Base-by-base conservation (phyloP, 2,329 filamentous ascomycete species). In the Verticillium isaacii region DNA sequence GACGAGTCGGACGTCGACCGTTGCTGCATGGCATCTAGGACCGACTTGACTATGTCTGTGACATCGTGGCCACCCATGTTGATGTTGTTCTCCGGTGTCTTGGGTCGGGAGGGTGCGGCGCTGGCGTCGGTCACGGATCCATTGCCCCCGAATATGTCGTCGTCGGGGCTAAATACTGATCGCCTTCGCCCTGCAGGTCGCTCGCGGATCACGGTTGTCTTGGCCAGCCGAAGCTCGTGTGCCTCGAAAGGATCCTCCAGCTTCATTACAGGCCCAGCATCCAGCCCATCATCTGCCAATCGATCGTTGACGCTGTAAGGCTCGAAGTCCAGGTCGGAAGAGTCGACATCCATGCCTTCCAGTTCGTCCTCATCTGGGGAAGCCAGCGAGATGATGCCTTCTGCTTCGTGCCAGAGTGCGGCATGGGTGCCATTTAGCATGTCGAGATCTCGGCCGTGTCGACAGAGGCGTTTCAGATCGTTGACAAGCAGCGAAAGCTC, bases 321-420 rank as follows among this genome's bases (percentile, higher is more conserved):
- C 65, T 80, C 75, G n/a, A 77, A 73, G 36, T 80, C 77, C 23
- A 75, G 69, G 1, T 76, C 75, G 15, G 73, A 74, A 7, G 72
- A 71, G 32, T 76, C 74, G 6, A 74, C 73, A 14, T 75, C 72
- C 45, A 70, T 66, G 17, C 73, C 73, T 14, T 79, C 77, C 6
- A 76, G 68, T 57, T 84, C 79, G 57, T 89, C 86, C 41, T 86
- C 84, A 64, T 89, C 87, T 1, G 87, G 87, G 1, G 87, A 89
- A 56, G 91, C 92, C n/a, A 96, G 78, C 37, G 91, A 89, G 71
- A 96, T 95, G 75, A 96, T 93, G 15, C 90, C 91, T 72, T 95
- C 90, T 1, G 92, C 91, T 72, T 95, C 91, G 68, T 87, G 86
- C 90, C 91, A 96, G 56, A 91, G 79, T 14, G 78, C 77, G 14